A percentile compares a stretch with the other conserved stretches of the same genome.
These are phyloP conservation scores for Pseudozyma sp. DNA, from an alignment of 1,284 basidiomycete species.

Conservation along the genomic window DNA sequence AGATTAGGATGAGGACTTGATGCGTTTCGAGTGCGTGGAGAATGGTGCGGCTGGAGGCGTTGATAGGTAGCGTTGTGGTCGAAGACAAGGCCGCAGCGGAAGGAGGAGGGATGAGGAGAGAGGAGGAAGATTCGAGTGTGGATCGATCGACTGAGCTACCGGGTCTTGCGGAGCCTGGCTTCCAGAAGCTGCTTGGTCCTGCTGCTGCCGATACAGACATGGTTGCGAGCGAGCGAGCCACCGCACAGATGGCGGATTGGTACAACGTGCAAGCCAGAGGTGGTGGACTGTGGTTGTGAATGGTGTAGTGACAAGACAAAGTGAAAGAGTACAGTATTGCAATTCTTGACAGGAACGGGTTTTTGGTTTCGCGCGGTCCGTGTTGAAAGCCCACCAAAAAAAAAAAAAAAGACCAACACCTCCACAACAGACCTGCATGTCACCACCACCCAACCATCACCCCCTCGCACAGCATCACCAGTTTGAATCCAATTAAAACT, in stretches of 20 bases:
- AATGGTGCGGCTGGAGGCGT: slow-evolving; percentile 83
- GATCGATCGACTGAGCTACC: slow-evolving; percentile 42
- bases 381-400: not conserved
- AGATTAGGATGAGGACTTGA: slow-evolving; percentile 80
- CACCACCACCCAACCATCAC: not conserved
- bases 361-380: not conserved
- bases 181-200: slow-evolving; percentile 57
- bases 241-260: not conserved
- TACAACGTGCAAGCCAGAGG: slow-evolving; percentile 1
- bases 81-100: slow-evolving; percentile 4
- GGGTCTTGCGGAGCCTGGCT: slow-evolving; percentile 59
- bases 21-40: slow-evolving; percentile 85
- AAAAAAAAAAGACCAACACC: slow-evolving; percentile 39
- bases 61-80: slow-evolving; percentile 78
- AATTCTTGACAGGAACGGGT: slow-evolving; percentile 15
- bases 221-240: not conserved
- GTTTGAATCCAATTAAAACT: no score
- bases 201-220: not conserved
- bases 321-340: slow-evolving; percentile 3
- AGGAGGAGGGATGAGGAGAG: not conserved
- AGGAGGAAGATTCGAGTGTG: slow-evolving; percentile 7
- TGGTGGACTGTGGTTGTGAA: not conserved
- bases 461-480: no score
- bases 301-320: not conserved
- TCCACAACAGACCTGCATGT: slow-evolving; percentile 19